Conservation (phyloP, 257 asterid species). For the Lycium barbarum region DNA sequence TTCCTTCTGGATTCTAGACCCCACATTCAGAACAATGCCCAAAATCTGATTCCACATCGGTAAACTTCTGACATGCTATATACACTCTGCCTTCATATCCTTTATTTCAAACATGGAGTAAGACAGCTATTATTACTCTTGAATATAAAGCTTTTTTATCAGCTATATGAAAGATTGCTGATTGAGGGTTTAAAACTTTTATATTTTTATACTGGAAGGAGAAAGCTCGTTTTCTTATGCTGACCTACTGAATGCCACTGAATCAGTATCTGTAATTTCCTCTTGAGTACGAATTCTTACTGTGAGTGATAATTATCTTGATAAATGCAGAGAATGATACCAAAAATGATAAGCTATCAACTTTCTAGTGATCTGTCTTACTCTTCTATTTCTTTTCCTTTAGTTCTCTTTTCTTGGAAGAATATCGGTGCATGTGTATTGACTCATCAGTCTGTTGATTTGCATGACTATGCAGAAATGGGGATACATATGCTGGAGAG, state of each 20-base stretch:
- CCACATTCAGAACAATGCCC: neutral
- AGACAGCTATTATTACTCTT: neutral
- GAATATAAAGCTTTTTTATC: neutral
- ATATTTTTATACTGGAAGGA: neutral
- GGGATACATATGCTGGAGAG: slow-evolving; percentile 78
- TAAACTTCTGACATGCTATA: neutral
- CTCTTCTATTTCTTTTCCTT: neutral
- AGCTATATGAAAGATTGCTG: neutral
- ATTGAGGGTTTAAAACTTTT: neutral
- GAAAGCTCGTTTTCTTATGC: neutral
- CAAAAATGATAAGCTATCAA: neutral
- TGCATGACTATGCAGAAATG: slow-evolving; percentile 58
- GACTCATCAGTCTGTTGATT: neutral
- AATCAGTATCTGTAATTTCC: neutral
- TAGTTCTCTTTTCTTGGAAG: slow-evolving; percentile 4
- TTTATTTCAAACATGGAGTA: neutral
- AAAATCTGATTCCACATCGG: no score
- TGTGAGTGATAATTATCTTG: neutral
- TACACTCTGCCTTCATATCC: neutral
- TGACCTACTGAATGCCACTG: neutral
- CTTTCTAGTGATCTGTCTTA: neutral
- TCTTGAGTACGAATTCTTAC: neutral
- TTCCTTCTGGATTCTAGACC: neutral
- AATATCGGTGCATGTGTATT: neutral
- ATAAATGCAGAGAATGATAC: neutral